Conservation (phyloP, 2,329 filamentous ascomycete genomes). For the Claviceps sp. region DNA sequence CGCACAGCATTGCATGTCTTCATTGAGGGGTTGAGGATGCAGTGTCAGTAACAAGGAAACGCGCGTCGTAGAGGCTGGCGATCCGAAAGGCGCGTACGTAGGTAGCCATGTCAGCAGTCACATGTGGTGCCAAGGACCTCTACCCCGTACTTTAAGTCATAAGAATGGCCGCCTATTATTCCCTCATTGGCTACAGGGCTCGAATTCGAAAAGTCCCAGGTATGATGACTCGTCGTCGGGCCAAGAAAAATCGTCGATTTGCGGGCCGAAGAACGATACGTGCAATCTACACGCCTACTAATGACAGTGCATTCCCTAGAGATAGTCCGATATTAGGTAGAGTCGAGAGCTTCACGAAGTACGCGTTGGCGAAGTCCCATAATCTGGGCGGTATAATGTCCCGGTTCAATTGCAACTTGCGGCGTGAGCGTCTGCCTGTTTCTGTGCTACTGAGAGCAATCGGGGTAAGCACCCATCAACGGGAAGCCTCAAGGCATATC, state of each 20-base stretch:
- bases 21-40: slow-evolving; percentile 33
- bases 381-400: too few relatives aligned
- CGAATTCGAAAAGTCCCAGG: slow-evolving; percentile 27
- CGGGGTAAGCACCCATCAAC: slow-evolving; percentile 34
- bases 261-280: too few relatives aligned
- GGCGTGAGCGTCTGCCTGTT: slow-evolving; percentile 24
- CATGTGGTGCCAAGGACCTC: slow-evolving; percentile 42
- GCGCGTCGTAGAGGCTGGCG: slow-evolving; percentile 23
- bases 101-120: slow-evolving; percentile 34
- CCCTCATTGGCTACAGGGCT: slow-evolving; percentile 30
- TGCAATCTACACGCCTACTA: too few relatives aligned
- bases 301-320: too few relatives aligned
- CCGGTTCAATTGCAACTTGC: too few relatives aligned
- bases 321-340: too few relatives aligned
- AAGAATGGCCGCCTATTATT: slow-evolving; percentile 25
- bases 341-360: too few relatives aligned
- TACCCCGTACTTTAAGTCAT: slow-evolving; percentile 24
- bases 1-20: slow-evolving; percentile 34
- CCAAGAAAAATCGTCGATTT: too few relatives aligned
- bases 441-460: slow-evolving; percentile 32
- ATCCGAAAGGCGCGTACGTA: slow-evolving; percentile 30
- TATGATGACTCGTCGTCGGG: too few relatives aligned
- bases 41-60: slow-evolving; percentile 42
- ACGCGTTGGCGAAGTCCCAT: too few relatives aligned
- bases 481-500: slow-evolving; percentile 37